Evolutionary conservation across 495 filamentous ascomycete genomes (phyloP).

Genomic region (Cercophora newfieldiana): DNA sequence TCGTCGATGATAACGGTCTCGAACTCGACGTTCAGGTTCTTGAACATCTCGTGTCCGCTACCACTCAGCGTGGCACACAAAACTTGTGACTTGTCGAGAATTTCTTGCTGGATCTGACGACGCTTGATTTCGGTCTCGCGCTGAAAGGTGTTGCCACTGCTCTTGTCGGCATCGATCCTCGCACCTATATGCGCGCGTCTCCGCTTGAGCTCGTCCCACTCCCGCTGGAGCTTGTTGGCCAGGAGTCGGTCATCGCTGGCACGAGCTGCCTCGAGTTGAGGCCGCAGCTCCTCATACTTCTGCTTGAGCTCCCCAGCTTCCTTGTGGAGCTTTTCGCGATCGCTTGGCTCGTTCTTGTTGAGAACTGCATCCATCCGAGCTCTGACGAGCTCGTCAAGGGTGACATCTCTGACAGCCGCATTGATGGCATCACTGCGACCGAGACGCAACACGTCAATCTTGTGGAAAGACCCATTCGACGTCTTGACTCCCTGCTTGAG

Average conservation of each 20-base stretch:
- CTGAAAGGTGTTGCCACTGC: conserved; percentile 71
- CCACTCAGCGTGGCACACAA: conserved; percentile 95
- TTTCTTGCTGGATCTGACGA: conserved; percentile 81
- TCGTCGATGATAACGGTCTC: conserved; percentile 99
- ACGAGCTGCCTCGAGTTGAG: conserved; percentile 68
- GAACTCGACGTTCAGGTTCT: conserved; percentile 89
- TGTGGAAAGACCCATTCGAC: conserved; percentile 64
- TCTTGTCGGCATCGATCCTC: conserved; percentile 80
- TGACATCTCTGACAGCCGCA: conserved; percentile 83
- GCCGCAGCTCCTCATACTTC: conserved; percentile 64
- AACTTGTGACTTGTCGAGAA: conserved; percentile 85
- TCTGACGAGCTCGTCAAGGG: conserved; percentile 87
- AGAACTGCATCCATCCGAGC: conserved; percentile 58
- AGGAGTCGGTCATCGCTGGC: conserved; percentile 58
- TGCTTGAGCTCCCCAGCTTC: conserved; percentile 77
- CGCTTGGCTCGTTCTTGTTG: conserved; percentile 53
- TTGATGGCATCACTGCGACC: conserved; percentile 94
- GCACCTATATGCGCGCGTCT: conserved; percentile 70
- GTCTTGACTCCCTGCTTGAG: conserved; percentile 88
- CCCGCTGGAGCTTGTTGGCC: conserved; percentile 64
- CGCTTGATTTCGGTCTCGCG: conserved; percentile 84
- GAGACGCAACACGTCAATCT: conserved; percentile 83
- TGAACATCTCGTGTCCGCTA: conserved; percentile 97
- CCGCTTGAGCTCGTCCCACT: conserved; percentile 76
- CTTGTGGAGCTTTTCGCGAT: conserved; percentile 75